Base-by-base conservation (phyloP, 176 grass and related monocot genomes). In the Cymbopogon citratus region DNA sequence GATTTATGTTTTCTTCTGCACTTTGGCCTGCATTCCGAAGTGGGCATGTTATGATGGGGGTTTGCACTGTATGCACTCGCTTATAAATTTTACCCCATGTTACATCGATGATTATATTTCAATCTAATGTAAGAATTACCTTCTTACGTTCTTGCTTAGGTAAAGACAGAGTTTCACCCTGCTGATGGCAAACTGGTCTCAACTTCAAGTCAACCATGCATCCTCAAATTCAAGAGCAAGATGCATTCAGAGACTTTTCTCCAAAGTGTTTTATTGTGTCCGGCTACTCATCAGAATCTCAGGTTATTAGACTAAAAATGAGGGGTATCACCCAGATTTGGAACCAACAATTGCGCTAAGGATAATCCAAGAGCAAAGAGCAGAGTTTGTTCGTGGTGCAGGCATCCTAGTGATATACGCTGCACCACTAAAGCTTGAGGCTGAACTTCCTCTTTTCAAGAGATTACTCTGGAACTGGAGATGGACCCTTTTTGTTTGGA, bases 221-320 rank as follows among this genome's bases (percentile, higher is more conserved):
- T 95, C 87, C 90, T 98, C 33, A 94, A 84, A 66, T 95, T 98
- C 81, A 98, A 98, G 85, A 98, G 96, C n/a, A 85, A 95, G 39
- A 93, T 98, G 81, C 96, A 87, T 86, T 98, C 15, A 46, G 92
- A 98, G 46, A 93, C 92, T 39, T 98, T 98, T 74, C 80, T 98
- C 18, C 92, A 69, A 66, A 90, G 88, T 5, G 80, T 86, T 69
- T 89, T 89, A 80, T 98, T 13, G 21, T 98, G 54, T 85, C 88
- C 10, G 96, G 96, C 39, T 95, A 98, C 63, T 93, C 81, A 7
- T 98, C 92, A 1, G 92, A 98, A 77, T 88, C 90, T 43, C 92
- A 95, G 67, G 78, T 84, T n/a, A 88, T 98, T 21, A 93, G 67
- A 77, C 71, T 98, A 61, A 89, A 88, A 80, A 90, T 95, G 88